Evolutionary conservation across 441 rosid genomes (phyloP), one percentile per base, ranked within the genome.

Genomic region (Populus tomentosa): DNA sequence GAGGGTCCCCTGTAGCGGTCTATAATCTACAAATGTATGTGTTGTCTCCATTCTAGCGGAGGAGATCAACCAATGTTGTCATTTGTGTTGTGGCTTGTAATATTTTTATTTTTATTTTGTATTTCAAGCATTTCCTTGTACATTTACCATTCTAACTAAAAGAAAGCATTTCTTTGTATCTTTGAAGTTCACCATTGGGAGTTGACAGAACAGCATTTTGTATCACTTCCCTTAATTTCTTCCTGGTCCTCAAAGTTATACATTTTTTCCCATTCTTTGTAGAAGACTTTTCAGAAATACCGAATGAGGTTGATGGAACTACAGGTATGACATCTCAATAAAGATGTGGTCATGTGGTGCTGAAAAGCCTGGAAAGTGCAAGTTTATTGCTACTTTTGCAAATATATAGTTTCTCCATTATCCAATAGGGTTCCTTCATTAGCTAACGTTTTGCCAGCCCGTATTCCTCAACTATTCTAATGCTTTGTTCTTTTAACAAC

Each of bases 61-160:
- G 75, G 81, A 72, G 70, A 62, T 70, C 78, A 77, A 80, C 53
- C 71, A 8, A 28, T 71, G 7, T 73, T 62, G 65, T 69, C 62
- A 9, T 67, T 30, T 69, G 78, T 73, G 79, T 75, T 67, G 68
- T 83, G 76, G 82, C 82, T 32, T 86, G 80, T 80, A 81, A 79
- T 76, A 61, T 76, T 33, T 6, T 1, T 33, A 1, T 6, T 6
- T 64, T 78, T 42, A 26, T 28, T 80, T 80, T 69, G 77, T 65
- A 24, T 77, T 26, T 75, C 61, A 46, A 61, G 74, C 72, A 71
- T 80, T 67, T 71, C 76, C 70, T 75, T 86, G 86, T 82, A 81
- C 70, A 83, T 81, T 75, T 76, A 74, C 76, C 32, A 67, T 53
- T 53, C 62, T 13, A 36, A 36, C 28, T 66, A 38, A 26, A 32